These are phyloP conservation scores for Psidium guajava DNA, from an alignment of 345 rosid species.

Conservation along the genomic window DNA sequence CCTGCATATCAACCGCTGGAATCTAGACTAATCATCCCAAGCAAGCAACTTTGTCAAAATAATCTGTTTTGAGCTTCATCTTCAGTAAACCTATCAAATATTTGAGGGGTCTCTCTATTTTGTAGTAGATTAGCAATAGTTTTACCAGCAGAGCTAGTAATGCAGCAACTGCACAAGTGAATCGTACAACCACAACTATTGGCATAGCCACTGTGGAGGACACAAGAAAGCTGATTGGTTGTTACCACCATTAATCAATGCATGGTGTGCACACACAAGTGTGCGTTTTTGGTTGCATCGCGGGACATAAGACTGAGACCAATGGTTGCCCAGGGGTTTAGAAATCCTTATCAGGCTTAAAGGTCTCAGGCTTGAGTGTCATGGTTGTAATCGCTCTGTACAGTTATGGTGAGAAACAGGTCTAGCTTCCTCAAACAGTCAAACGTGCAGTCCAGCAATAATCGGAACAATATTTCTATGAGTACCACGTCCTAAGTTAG, in stretches of 20 bases:
- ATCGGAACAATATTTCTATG: not conserved
- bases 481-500: not conserved
- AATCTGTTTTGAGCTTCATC: not conserved
- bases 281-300: not conserved
- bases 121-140: not conserved
- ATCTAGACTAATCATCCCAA: not conserved
- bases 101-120: not conserved
- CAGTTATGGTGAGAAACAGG: not conserved
- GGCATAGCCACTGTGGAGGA: not conserved
- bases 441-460: not conserved
- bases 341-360: not conserved
- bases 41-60: not conserved
- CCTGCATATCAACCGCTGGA: not conserved
- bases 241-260: not conserved
- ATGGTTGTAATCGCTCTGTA: not conserved
- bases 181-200: not conserved
- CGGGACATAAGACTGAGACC: not conserved
- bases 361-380: not conserved
- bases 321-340: not conserved
- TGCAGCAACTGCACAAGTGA: not conserved
- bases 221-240: not conserved
- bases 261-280: not conserved
- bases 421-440: not conserved
- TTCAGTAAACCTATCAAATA: not conserved
- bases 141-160: not conserved